phyloP scores from a whole-genome alignment of 345 rosid species.

The Carallia pectinifolia region DNA sequence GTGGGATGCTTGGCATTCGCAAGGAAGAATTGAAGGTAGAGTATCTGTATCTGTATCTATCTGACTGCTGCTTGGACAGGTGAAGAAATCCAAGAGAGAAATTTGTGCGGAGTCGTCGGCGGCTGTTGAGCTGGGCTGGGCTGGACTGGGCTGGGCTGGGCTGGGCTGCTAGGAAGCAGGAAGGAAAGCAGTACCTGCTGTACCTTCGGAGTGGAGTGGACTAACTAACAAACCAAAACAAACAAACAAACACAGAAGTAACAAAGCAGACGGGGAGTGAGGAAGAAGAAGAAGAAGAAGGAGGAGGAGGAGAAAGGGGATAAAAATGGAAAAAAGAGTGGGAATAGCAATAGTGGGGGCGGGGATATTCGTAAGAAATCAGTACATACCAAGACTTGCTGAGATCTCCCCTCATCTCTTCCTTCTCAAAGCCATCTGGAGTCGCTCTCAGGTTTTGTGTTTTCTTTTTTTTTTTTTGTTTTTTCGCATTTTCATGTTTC shows the following conservation, averaged over 20 bases:
- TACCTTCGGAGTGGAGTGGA: no score
- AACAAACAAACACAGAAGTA: no score
- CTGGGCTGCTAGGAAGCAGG: no score
- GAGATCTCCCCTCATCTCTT: constrained; percentile 79
- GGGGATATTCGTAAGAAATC: constrained; percentile 88
- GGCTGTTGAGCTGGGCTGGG: no score
- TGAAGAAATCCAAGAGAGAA: no score
- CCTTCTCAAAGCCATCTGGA: constrained; percentile 70
- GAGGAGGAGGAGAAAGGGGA: not conserved
- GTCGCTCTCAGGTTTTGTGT: constrained; percentile 66
- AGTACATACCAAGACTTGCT: constrained; percentile 76
- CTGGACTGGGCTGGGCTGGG: no score
- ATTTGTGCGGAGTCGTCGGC: no score
- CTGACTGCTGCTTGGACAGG: no score
- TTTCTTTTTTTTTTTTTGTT: not conserved
- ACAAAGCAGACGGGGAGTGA: not conserved
- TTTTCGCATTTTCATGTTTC: not conserved
- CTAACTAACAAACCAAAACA: no score
- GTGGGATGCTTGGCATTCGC: no score
- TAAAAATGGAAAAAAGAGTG: constrained; percentile 49
- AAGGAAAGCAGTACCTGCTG: not conserved
- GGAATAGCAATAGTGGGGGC: constrained; percentile 82
- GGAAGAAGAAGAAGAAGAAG: not conserved
- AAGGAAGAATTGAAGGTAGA: no score
- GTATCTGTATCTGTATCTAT: no score